A percentile compares a stretch with the other conserved stretches of the same genome.
Conservation (phyloP, 2,329 filamentous ascomycete genomes). For the Colletotrichum sansevieriae region DNA sequence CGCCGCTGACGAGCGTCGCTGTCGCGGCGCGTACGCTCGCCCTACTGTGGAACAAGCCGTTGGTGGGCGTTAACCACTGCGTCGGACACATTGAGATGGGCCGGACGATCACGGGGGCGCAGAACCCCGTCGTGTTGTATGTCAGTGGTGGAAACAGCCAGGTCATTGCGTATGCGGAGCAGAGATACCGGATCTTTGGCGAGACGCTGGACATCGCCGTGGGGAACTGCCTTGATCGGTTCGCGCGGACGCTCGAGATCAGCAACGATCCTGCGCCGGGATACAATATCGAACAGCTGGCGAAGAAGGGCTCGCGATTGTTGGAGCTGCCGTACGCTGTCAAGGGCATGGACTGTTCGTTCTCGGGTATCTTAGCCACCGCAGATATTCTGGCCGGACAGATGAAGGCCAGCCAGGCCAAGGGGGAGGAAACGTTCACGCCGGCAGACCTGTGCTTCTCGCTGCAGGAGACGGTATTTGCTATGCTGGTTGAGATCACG, state of each 20-base stretch:
- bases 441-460: constrained; percentile 92
- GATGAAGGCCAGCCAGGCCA: constrained; percentile 64
- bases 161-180: constrained; percentile 95
- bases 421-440: constrained; percentile 72
- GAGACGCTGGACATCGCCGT: constrained; percentile 98
- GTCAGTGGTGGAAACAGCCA: constrained; percentile 97
- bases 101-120: constrained; percentile 87
- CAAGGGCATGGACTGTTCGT: constrained; percentile 98
- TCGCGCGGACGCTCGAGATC: constrained; percentile 90
- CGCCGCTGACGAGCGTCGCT: constrained; percentile 87
- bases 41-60: constrained; percentile 87
- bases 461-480: constrained; percentile 93
- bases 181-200: constrained; percentile 96
- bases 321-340: constrained; percentile 95
- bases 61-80: constrained; percentile 97
- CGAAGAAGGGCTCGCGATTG: constrained; percentile 78
- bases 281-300: constrained; percentile 97
- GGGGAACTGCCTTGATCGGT: constrained; percentile 96
- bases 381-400: constrained; percentile 84
- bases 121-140: constrained; percentile 94
- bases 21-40: constrained; percentile 85
- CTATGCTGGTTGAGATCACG: constrained; percentile 98
- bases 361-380: constrained; percentile 89
- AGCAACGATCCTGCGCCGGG: constrained; percentile 96
- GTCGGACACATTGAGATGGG: constrained; percentile 99